Base-by-base conservation (phyloP, 495 filamentous ascomycete species). In the Penicillium alfredii region DNA sequence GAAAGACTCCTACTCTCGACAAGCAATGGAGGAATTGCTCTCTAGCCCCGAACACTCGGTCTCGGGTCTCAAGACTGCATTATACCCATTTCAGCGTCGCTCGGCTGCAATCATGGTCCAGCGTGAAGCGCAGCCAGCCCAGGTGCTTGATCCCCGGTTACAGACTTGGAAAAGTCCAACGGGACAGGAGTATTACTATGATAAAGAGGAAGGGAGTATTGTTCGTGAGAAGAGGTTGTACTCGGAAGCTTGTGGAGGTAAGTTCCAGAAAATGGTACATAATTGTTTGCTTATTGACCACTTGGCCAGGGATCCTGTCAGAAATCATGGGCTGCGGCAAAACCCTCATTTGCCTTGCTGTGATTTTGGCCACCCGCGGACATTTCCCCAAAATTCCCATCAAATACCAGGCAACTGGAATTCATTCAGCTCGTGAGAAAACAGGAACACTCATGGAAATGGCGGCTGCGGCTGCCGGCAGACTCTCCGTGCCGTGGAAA, bases 101-200 rank as follows among this genome's bases (percentile, higher is more conserved):
- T 88, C 87, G 0, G 86, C 84, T 8, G 86, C 87, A 6, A 53
- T 80, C 20, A 96, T 97, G 88, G 58, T 94, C 14, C 84, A 94
- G 48, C 77, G 82, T 30, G 90, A 97, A 56, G 58, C 71, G 7
- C 71, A 80, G 17, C 77, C 84, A 4, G 62, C 66, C 8, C 68
- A 71, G 32, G 68, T 77, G 28, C 58, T 86, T 9, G 89, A 96
- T 63, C 86, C 89, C 7, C 76, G 89, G 4, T 63, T 94, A 4
- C 69, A 74, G 33, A 42, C 56, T 2, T 62, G 69, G 13, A 41
- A 51, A 3, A 76, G 81, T 29, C 86, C 85, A 19, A 61, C 60
- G 7, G 84, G 82, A 2, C 42, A 61, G 11, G 49, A 61, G 2
- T 95, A 78, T 60, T 95, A 84, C 47, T 85, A 81, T 41, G 81